A percentile compares a stretch with the other conserved stretches of the same genome.
Evolutionary conservation across 768 basidiomycete genomes (phyloP).

Genomic region (Collybiopsis confluens): DNA sequence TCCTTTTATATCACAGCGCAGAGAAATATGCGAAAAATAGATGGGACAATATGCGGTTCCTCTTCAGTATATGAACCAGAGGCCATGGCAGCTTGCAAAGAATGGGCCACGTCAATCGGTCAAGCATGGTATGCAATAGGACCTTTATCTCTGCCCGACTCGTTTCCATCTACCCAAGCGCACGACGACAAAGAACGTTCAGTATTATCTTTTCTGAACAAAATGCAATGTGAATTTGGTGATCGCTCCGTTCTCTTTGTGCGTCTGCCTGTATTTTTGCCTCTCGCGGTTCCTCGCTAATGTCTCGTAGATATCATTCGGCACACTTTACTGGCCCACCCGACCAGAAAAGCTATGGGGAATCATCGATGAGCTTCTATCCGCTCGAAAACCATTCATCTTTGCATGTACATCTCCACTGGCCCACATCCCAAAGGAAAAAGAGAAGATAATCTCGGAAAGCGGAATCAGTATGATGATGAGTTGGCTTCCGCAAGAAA

Average conservation of each 20-base stretch:
- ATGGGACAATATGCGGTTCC: not conserved
- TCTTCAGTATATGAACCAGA: constrained; percentile 2
- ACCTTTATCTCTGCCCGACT: not conserved
- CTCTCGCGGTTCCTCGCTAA: too few species aligned
- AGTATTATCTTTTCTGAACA: not conserved
- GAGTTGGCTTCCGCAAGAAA: constrained; percentile 4
- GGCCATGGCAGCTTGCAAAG: not conserved
- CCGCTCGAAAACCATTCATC: constrained; percentile 1
- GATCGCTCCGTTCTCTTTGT: not conserved
- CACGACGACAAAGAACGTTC: not conserved
- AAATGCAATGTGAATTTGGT: not conserved
- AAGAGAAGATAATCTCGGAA: not conserved
- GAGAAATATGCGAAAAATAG: too few species aligned
- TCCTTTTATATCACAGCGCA: too few species aligned
- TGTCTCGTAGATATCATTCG: constrained; percentile 8
- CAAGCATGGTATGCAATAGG: not conserved
- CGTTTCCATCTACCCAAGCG: not conserved
- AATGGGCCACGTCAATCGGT: not conserved
- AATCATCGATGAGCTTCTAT: constrained; percentile 1
- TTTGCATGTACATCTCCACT: not conserved
- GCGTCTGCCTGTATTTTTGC: not conserved
- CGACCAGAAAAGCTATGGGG: not conserved
- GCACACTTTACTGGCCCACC: constrained; percentile 6
- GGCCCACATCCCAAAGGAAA: not conserved
- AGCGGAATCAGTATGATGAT: not conserved